Evolutionary conservation across 1,139 yeast species (phyloP).

Genomic region (Sugiyamaella neomexicana): DNA sequence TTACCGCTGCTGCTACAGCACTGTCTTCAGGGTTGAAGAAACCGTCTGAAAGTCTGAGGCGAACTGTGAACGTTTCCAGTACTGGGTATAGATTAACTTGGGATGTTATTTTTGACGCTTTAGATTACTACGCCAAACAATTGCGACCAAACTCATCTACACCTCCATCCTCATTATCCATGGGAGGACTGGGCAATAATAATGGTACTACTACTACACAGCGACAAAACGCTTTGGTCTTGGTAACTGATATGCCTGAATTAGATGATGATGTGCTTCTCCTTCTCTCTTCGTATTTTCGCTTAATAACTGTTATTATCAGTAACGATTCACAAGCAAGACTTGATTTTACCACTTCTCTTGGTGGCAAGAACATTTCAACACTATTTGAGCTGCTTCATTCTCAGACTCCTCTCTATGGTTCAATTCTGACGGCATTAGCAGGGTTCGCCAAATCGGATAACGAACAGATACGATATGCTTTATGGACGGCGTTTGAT

Average conservation of each 20-base stretch:
- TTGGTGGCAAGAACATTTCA: conserved; percentile 37
- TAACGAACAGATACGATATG: conserved; percentile 45
- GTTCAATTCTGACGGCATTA: conserved; percentile 54
- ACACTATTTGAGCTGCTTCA: conserved; percentile 50
- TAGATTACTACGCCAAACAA: conserved; percentile 56
- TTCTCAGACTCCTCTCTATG: conserved; percentile 54
- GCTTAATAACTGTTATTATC: conserved; percentile 53
- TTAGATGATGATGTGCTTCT: conserved; percentile 68
- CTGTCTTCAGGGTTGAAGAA: conserved; percentile 7
- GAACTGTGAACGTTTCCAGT: conserved; percentile 18
- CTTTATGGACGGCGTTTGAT: conserved; percentile 72
- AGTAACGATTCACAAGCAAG: conserved; percentile 46
- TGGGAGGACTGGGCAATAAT: conserved; percentile 4
- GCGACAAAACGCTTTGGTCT: conserved; percentile 4
- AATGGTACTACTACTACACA: not conserved
- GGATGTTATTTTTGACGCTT: conserved; percentile 56
- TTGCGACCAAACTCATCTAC: conserved; percentile 33
- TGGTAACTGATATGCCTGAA: conserved; percentile 13
- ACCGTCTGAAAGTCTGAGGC: not conserved
- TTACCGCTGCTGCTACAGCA: conserved; percentile 15
- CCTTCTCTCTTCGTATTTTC: conserved; percentile 69
- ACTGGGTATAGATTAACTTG: conserved; percentile 43
- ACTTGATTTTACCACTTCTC: conserved; percentile 38
- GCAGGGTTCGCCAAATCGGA: conserved; percentile 53
- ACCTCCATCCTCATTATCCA: conserved; percentile 5